These are phyloP conservation scores for Cordyceps cateniannulata DNA, from an alignment of 2,329 filamentous ascomycete species.

Conservation along the genomic window DNA sequence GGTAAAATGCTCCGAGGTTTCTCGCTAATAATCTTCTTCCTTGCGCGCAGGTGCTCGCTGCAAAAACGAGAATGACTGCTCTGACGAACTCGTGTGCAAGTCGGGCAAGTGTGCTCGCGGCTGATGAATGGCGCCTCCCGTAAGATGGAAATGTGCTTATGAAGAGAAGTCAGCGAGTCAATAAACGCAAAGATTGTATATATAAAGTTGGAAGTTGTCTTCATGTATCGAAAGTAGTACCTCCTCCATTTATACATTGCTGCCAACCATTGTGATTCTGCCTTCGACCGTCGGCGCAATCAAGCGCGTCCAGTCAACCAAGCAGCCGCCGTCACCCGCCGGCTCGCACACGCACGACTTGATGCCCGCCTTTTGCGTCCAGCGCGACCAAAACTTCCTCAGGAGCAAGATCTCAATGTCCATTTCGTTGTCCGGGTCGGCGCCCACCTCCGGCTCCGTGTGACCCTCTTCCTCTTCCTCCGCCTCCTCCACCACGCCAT, in stretches of 20 bases:
- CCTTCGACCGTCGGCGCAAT: constrained; percentile 75
- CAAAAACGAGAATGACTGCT: constrained; percentile 18
- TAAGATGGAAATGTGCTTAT: constrained; percentile 5
- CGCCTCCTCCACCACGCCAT: constrained; percentile 12
- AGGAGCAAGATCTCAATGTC: constrained; percentile 56
- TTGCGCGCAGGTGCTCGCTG: constrained; percentile 18
- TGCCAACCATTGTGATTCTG: constrained; percentile 51
- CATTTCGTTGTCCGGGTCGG: constrained; percentile 34
- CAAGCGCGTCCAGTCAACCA: constrained; percentile 71
- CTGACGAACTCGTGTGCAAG: constrained; percentile 20
- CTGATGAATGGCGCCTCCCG: background rate
- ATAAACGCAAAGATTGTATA: background rate
- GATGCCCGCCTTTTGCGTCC: constrained; percentile 63
- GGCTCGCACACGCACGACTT: constrained; percentile 45
- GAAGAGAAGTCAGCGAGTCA: background rate
- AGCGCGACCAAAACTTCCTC: constrained; percentile 63
- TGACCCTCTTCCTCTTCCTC: constrained; percentile 20
- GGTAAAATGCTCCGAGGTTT: too few relatives aligned
- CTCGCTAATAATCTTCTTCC: background rate
- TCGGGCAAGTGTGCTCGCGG: constrained; percentile 16
- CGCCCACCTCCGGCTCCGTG: constrained; percentile 28
- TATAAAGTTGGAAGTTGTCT: background rate
- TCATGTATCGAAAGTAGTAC: background rate
- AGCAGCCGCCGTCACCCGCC: constrained; percentile 48
- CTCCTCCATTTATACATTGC: constrained; percentile 10